Evolutionary conservation across 768 basidiomycete genomes (phyloP).

Genomic region (Russula abietina): DNA sequence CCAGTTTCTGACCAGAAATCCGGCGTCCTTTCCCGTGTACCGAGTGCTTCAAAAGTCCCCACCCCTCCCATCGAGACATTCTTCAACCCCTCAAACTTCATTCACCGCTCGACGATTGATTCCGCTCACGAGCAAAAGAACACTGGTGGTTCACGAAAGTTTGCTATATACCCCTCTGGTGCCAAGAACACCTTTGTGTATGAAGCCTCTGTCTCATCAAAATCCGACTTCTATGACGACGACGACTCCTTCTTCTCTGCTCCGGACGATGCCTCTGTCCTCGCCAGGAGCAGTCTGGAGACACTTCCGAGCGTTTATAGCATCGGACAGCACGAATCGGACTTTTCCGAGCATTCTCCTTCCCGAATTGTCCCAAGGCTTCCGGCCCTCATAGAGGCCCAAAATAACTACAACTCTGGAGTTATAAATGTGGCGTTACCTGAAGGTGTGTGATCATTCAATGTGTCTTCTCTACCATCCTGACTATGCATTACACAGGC

Average conservation of each 20-base stretch:
- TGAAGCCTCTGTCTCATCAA: slow-evolving; percentile 24
- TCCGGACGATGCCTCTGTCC: slow-evolving; percentile 21
- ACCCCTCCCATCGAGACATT: slow-evolving; percentile 13
- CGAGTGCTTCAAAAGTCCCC: slow-evolving; percentile 10
- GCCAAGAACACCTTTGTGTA: slow-evolving; percentile 22
- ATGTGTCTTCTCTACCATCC: not conserved
- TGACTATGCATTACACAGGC: slow-evolving; percentile 4
- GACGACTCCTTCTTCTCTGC: slow-evolving; percentile 23
- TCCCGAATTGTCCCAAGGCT: slow-evolving; percentile 23
- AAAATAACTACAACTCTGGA: slow-evolving; percentile 17
- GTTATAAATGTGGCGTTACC: slow-evolving; percentile 21
- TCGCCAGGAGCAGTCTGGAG: slow-evolving; percentile 21
- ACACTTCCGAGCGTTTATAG: slow-evolving; percentile 21
- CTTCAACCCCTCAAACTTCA: slow-evolving; percentile 17
- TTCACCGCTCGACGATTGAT: slow-evolving; percentile 20
- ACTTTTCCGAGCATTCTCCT: slow-evolving; percentile 14
- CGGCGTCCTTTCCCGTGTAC: slow-evolving; percentile 7
- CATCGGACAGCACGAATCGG: not conserved
- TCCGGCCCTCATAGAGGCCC: slow-evolving; percentile 24
- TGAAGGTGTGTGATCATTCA: slow-evolving; percentile 16
- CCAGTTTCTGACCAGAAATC: slow-evolving; percentile 12
- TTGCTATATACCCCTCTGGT: slow-evolving; percentile 23
- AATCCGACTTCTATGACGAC: slow-evolving; percentile 23
- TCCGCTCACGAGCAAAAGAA: slow-evolving; percentile 22
- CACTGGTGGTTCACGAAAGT: slow-evolving; percentile 14